Evolutionary conservation across 2,329 filamentous ascomycete species (phyloP).

Genomic region (Trichoderma atroviride): DNA sequence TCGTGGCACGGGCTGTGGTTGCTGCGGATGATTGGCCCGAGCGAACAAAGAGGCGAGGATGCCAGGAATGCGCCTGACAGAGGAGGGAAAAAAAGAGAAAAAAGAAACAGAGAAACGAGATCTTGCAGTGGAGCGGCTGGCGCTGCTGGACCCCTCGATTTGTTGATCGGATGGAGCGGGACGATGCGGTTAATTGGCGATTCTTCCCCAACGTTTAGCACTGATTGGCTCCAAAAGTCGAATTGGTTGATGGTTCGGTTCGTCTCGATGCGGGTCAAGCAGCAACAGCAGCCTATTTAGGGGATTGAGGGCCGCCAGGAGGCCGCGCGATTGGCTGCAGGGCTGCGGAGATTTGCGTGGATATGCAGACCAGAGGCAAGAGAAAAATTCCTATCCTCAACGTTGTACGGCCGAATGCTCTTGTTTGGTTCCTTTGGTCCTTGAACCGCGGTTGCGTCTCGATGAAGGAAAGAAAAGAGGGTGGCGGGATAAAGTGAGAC

Average conservation of each 20-base stretch:
- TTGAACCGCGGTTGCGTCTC: not conserved
- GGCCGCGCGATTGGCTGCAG: constrained; percentile 7
- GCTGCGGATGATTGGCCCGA: constrained; percentile 19
- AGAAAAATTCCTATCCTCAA: not conserved
- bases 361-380: constrained; percentile 5
- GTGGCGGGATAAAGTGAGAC: not conserved
- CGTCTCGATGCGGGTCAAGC: constrained; percentile 22
- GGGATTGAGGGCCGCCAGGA: constrained; percentile 5
- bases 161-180: constrained; percentile 24
- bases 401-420: not conserved
- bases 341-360: not conserved
- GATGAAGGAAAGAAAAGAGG: not conserved
- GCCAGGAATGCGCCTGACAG: not conserved
- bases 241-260: constrained; percentile 21
- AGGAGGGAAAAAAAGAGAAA: not conserved
- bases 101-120: not conserved
- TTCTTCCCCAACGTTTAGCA: constrained; percentile 14
- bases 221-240: constrained; percentile 13
- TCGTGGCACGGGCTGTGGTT: constrained; percentile 4
- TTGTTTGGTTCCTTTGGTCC: not conserved
- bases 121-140: not conserved
- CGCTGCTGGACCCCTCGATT: not conserved
- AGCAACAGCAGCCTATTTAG: constrained; percentile 15
- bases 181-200: constrained; percentile 16
- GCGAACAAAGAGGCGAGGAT: not conserved